Percentiles rank a stretch among this genome's conserved stretches.
These are phyloP conservation scores for Globisporangium sylvaticum DNA, from an alignment of 352 stramenopile genomes.

Conservation along the genomic window DNA sequence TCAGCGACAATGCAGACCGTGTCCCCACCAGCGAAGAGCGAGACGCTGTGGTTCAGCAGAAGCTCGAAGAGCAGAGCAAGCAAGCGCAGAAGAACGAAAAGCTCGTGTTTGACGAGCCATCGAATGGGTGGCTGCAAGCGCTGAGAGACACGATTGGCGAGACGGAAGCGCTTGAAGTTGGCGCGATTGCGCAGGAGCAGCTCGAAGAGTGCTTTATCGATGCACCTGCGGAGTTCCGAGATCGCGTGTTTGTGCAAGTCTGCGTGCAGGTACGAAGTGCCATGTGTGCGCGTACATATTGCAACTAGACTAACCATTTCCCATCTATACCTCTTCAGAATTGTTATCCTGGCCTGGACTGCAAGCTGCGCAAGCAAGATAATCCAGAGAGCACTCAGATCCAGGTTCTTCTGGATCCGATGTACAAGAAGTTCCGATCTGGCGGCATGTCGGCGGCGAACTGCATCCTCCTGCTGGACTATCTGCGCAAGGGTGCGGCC, in stretches of 20 bases:
- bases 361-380: conserved; percentile 34
- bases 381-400: conserved; percentile 26
- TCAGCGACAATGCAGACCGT: conserved; percentile 22
- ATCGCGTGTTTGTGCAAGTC: conserved; percentile 66
- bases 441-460: conserved; percentile 49
- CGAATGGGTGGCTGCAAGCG: conserved; percentile 41
- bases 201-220: conserved; percentile 23
- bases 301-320: background rate
- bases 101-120: conserved; percentile 50
- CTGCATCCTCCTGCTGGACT: conserved; percentile 43
- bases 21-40: conserved; percentile 35
- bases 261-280: conserved; percentile 59
- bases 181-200: conserved; percentile 21
- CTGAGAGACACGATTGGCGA: conserved; percentile 30
- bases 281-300: background rate
- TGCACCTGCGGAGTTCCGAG: conserved; percentile 40
- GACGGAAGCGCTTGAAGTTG: conserved; percentile 12
- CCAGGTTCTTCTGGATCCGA: conserved; percentile 49
- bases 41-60: conserved; percentile 26
- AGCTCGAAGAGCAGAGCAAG: conserved; percentile 21
- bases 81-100: conserved; percentile 33
- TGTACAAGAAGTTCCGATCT: conserved; percentile 66
- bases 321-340: conserved; percentile 25
- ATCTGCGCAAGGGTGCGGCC: conserved; percentile 47
- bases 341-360: conserved; percentile 67